Base-by-base conservation (phyloP, 768 basidiomycete genomes). In the Pleurotus platypus region DNA sequence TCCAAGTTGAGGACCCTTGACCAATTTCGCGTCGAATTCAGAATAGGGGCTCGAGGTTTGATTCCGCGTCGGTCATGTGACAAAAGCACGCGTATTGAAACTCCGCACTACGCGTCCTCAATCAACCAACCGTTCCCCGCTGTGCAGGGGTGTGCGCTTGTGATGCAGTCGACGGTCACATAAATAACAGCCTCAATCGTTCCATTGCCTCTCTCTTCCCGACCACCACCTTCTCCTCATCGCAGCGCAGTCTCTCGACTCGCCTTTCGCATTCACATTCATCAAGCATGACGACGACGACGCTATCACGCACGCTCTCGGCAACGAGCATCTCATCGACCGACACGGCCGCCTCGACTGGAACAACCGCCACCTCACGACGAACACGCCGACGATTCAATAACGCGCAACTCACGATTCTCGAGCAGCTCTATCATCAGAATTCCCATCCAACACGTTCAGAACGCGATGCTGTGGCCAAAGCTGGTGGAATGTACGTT, bases 401-500 rank as follows among this genome's bases (percentile, higher is more conserved):
- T 47, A 84, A 79, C 60, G 73, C 72, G 13, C 88, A 90, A 71
- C 81, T 90, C 64, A 81, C 81, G 61, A 78, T 87, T 75, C 81
- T 90, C 57, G 88, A 90, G 69, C 79, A 85, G 60, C 79, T 90
- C 45, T 90, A 85, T 66, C 87, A 87, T 70, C 77, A 80, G 59
- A 82, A 80, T 57, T 87, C 86, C 0, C 88, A 89, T 65, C 88
- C 88, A 4, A 86, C 86, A n/a, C 80, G 88, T 37, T 84, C 85
- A 59, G 83, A 89, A 60, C 82, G 88, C 60, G 88, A 89, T 60
- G 68, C 74, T 0, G 76, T 88, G 43, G 87, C 87, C 7, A 75
- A 68, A 43, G 73, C 81, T 9, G 84, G 84, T 11, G 77, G 74
- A 66, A 88, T 90, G 88, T 89, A 70, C 66, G 86, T 75, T 12